Base-by-base conservation (phyloP, 768 basidiomycete genomes). In the Mycena vitilis region DNA sequence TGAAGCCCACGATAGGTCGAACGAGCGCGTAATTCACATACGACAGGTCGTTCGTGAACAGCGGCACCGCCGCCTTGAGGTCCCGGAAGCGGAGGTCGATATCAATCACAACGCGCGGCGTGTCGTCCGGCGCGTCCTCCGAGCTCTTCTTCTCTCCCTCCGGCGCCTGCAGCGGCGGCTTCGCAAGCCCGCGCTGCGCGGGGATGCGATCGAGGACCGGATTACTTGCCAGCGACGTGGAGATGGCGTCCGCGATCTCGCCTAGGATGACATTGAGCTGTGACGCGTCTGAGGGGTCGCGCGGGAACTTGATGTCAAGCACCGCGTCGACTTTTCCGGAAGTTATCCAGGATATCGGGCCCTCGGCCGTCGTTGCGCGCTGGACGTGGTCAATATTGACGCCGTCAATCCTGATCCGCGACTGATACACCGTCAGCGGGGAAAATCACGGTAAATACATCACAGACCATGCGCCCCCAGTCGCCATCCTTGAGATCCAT, bases 311-410 rank as follows among this genome's bases (percentile, higher is more conserved):
- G 81, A 99, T 96, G 80, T 99, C 98, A 25, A 98, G 87, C 7
- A 99, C 98, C 12, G 95, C 94, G 75, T 99, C 98, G 34, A 98
- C 86, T 79, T 97, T 98, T 49, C 98, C 98, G 0, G 96, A 94
- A 0, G 93, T 96, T 66, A 99, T 95, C 98, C 98, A 99, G 2
- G 95, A 96, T 67, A 99, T 91, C 15, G 96, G 96, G 9, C 95
- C 94, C 69, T 91, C 93, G 61, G 86, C 85, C 3, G 92, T 93
- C 5, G 91, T 89, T 40, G 92, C 89, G 58, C 91, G 88, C 79
- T 98, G 94, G 60, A 98, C 82, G 77, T 99, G 98, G 80, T 99
- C 98, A 73, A 99, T 90, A 69, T 94, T 95, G 57, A 99, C 91
- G 15, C 97, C 97, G 76, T 99, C 98, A 63, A 99, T 96, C 18